Conservation (phyloP, 768 basidiomycete species). For the Thelephora aurantiotincta region DNA sequence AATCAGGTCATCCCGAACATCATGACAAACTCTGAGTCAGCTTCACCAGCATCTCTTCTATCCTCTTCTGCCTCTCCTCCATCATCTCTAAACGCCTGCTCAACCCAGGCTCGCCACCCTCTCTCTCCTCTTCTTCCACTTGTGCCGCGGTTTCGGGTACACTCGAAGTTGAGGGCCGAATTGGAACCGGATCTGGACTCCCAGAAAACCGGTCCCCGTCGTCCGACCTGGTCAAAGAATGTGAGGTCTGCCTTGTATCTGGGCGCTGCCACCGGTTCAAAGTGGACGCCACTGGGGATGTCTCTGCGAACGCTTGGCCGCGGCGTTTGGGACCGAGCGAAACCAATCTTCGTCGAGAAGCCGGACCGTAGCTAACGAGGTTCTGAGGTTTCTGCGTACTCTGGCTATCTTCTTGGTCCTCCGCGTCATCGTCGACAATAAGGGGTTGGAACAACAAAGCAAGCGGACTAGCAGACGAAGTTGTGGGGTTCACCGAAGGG, state of each 20-base stretch:
- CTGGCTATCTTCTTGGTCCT: constrained; percentile 5
- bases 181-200: constrained; percentile 14
- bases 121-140: constrained; percentile 16
- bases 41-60: constrained; percentile 30
- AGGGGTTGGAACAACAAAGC: constrained; percentile 66
- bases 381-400: neutral
- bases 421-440: constrained; percentile 34
- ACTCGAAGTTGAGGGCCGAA: constrained; percentile 4
- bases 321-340: constrained; percentile 15
- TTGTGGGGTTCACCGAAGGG: constrained; percentile 13
- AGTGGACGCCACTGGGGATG: constrained; percentile 5
- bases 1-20: too few relatives aligned
- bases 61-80: constrained; percentile 31
- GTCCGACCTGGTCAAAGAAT: constrained; percentile 7
- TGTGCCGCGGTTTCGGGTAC: constrained; percentile 15
- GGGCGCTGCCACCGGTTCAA: neutral
- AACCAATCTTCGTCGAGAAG: constrained; percentile 23
- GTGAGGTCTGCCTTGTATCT: constrained; percentile 10
- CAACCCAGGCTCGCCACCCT: constrained; percentile 15
- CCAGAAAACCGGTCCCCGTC: constrained; percentile 10
- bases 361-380: constrained; percentile 24
- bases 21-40: constrained; percentile 5
- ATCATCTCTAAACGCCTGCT: constrained; percentile 24
- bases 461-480: constrained; percentile 39
- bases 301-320: constrained; percentile 3